Percentiles rank a stretch among this genome's conserved stretches.
These are phyloP conservation scores for Drechslerella dactyloides DNA, from an alignment of 2,329 filamentous ascomycete genomes.

Conservation along the genomic window DNA sequence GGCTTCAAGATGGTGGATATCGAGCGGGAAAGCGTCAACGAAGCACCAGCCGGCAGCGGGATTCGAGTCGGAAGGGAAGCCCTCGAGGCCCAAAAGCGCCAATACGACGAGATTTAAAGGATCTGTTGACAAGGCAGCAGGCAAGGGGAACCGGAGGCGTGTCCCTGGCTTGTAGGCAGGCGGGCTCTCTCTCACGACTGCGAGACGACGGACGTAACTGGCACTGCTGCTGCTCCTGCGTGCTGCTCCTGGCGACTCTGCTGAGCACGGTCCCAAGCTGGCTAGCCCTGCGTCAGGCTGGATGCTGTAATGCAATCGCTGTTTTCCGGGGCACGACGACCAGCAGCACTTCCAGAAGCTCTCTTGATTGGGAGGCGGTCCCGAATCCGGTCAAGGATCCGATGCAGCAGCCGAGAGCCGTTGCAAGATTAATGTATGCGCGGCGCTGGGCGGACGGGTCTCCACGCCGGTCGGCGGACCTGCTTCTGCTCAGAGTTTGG, in stretches of 20 bases:
- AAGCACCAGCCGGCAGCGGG: no score
- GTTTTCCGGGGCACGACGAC: slow-evolving; percentile 46
- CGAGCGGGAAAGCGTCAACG: no score
- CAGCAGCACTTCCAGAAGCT: slow-evolving; percentile 42
- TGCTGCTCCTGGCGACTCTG: neutral
- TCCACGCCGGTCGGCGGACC: neutral
- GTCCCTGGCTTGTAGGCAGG: neutral
- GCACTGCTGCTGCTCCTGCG: no score
- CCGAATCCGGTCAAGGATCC: slow-evolving; percentile 42
- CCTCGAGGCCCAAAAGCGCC: no score
- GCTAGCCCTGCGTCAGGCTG: neutral
- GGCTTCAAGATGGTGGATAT: no score
- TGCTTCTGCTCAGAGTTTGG: neutral
- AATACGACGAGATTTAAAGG: slow-evolving; percentile 8
- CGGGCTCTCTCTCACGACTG: neutral
- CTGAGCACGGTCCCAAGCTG: slow-evolving; percentile 1
- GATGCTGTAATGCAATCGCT: slow-evolving; percentile 12
- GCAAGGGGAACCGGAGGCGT: slow-evolving; percentile 7
- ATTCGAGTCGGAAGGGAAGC: neutral
- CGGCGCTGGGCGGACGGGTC: neutral
- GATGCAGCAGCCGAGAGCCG: slow-evolving; percentile 16
- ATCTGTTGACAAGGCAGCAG: slow-evolving; percentile 7
- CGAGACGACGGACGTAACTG: neutral
- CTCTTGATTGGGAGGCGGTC: slow-evolving; percentile 19
- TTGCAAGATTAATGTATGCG: neutral